These are phyloP conservation scores for Pichia sp. DNA, from an alignment of 1,139 yeast genomes.

Conservation along the genomic window DNA sequence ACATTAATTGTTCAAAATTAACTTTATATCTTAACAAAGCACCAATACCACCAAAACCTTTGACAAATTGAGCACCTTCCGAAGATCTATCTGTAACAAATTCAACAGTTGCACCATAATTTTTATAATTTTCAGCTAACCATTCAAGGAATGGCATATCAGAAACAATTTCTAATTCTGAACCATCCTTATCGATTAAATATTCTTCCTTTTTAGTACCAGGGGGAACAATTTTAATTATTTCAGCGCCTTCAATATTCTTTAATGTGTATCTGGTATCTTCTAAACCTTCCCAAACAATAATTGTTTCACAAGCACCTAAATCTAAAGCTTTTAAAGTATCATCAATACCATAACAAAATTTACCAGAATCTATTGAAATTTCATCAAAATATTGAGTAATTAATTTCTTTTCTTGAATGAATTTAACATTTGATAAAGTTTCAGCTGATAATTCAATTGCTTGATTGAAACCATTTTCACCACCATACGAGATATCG, in stretches of 20 bases:
- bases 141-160: constrained; percentile 89
- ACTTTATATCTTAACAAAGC: constrained; percentile 93
- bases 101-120: constrained; percentile 90
- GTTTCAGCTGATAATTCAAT: constrained; percentile 96
- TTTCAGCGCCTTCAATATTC: constrained; percentile 74
- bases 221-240: constrained; percentile 68
- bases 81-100: constrained; percentile 94
- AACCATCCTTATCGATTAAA: constrained; percentile 74
- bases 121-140: constrained; percentile 94
- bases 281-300: constrained; percentile 89
- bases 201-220: constrained; percentile 69
- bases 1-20: constrained; percentile 89
- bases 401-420: constrained; percentile 94
- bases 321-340: constrained; percentile 91
- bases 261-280: constrained; percentile 77
- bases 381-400: constrained; percentile 92
- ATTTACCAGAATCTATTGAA: constrained; percentile 93
- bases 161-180: constrained; percentile 78
- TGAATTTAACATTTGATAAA: constrained; percentile 90
- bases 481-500: constrained; percentile 98
- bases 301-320: constrained; percentile 90
- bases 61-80: constrained; percentile 97
- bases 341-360: constrained; percentile 95
- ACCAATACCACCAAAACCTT: constrained; percentile 98
- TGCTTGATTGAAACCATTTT: constrained; percentile 98